phyloP scores from a whole-genome alignment of 2,329 filamentous ascomycete species.

The Sporothrix luriei region DNA sequence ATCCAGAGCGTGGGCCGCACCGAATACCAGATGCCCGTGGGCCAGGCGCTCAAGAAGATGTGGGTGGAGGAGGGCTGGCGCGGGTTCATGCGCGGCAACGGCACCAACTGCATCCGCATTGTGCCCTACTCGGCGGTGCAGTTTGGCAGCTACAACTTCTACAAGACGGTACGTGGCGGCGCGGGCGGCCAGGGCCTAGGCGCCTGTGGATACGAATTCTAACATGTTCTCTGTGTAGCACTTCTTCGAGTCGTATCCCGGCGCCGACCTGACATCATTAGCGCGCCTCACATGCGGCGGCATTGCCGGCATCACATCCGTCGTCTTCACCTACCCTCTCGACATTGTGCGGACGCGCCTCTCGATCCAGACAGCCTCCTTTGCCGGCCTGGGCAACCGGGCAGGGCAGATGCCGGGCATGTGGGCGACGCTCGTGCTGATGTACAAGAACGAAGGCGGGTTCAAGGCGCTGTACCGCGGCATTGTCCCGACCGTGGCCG shows the following conservation, averaged over 20 bases:
- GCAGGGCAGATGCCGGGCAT: constrained; percentile 80
- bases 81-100: constrained; percentile 97
- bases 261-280: constrained; percentile 71
- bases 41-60: constrained; percentile 89
- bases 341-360: constrained; percentile 95
- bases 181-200: not conserved
- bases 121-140: constrained; percentile 98
- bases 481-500: constrained; percentile 89
- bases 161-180: constrained; percentile 69
- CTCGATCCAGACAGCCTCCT: constrained; percentile 97
- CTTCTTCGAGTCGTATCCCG: constrained; percentile 76
- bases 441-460: constrained; percentile 93
- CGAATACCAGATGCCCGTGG: constrained; percentile 91
- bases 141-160: constrained; percentile 97
- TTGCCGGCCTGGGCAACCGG: constrained; percentile 69
- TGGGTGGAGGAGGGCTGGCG: constrained; percentile 96
- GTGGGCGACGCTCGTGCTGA: constrained; percentile 77
- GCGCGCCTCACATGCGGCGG: constrained; percentile 87
- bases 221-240: constrained; percentile 44
- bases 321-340: constrained; percentile 91
- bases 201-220: not conserved
- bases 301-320: constrained; percentile 90
- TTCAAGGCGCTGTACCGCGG: constrained; percentile 85
- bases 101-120: constrained; percentile 97
- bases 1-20: constrained; percentile 86